Conservation (phyloP, 2,329 filamentous ascomycete genomes). For the Claviceps monticola region DNA sequence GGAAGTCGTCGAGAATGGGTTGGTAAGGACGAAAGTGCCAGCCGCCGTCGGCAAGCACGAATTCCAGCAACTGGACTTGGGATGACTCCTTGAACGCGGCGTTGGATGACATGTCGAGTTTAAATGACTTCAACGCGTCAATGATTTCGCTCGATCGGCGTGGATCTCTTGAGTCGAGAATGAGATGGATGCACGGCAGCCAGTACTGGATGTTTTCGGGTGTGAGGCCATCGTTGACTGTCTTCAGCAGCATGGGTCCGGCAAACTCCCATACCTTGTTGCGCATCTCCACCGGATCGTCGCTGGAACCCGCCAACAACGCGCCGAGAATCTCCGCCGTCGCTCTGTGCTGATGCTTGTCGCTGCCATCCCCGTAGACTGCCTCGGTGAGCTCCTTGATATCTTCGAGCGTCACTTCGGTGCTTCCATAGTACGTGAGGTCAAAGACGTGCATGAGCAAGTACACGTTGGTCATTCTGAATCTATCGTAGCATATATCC, state of each 20-base stretch:
- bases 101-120: slow-evolving; percentile 86
- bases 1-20: slow-evolving; percentile 78
- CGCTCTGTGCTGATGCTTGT: slow-evolving; percentile 94
- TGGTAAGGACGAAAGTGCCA: slow-evolving; percentile 93
- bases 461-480: slow-evolving; percentile 77
- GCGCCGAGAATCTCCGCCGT: slow-evolving; percentile 88
- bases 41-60: slow-evolving; percentile 72
- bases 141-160: slow-evolving; percentile 76
- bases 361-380: slow-evolving; percentile 82
- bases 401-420: slow-evolving; percentile 69
- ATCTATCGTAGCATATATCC: slow-evolving; percentile 67
- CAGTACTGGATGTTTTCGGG: slow-evolving; percentile 92
- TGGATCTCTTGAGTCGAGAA: slow-evolving; percentile 80
- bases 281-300: slow-evolving; percentile 60
- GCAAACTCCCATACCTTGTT: slow-evolving; percentile 77
- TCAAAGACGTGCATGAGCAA: slow-evolving; percentile 84
- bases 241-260: slow-evolving; percentile 71
- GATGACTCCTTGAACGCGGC: slow-evolving; percentile 98
- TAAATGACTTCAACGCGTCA: slow-evolving; percentile 69
- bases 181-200: slow-evolving; percentile 83
- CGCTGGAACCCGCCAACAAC: slow-evolving; percentile 65
- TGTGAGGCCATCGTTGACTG: slow-evolving; percentile 84
- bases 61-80: slow-evolving; percentile 83
- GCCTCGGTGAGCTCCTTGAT: slow-evolving; percentile 66
- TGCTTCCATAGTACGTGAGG: slow-evolving; percentile 68